Evolutionary conservation across 169 alveolate species (phyloP), one percentile per base, ranked within the genome.

Genomic region (Plasmodium ovale): DNA sequence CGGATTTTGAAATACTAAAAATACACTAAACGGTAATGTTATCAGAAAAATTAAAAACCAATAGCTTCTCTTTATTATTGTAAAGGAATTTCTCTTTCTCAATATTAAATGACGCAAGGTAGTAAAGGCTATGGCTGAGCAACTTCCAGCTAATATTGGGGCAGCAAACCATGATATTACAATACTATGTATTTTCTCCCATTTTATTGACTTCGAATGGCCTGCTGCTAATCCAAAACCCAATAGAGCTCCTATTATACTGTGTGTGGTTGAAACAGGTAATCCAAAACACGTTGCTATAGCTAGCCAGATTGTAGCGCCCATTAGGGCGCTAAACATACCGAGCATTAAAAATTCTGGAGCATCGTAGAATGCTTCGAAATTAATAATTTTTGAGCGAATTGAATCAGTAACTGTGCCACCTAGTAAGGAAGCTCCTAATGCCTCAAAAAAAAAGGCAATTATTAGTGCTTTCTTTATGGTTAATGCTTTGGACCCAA

Each of bases 191-290:
- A 96, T 69, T 72, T 92, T 87, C 25, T 25, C 51, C 98, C 98
- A 96, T 33, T 91, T 68, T 21, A 96, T 87, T 6, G 97, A 94
- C 12, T 91, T 64, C 3, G 62, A 59, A 14, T 93, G 68, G 0
- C 97, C 97, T 19, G 97, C 77, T 14, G 96, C 95, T 44, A 96
- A 64, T 23, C 97, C 97, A 85, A 95, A 93, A 12, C 97, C 97
- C n/a, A 95, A 77, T 27, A 96, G 87, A 4, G 97, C 94, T 3
- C 97, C 97, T 10, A 96, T 70, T 47, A 96, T 94, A 56, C 96
- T 84, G 65, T 95, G 98, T 9, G 98, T 95, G 10, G 98, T 96
- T n/a, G 98, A 96, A 2, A 96, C 98, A 0, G 98, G 97, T 31
- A 95, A 64, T 14, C 96, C 95, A 16, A 92, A 21, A 53, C 54